A percentile compares a stretch with the other conserved stretches of the same genome.
These are phyloP conservation scores for Erodium moschatum DNA, from an alignment of 441 rosid genomes.

Conservation along the genomic window DNA sequence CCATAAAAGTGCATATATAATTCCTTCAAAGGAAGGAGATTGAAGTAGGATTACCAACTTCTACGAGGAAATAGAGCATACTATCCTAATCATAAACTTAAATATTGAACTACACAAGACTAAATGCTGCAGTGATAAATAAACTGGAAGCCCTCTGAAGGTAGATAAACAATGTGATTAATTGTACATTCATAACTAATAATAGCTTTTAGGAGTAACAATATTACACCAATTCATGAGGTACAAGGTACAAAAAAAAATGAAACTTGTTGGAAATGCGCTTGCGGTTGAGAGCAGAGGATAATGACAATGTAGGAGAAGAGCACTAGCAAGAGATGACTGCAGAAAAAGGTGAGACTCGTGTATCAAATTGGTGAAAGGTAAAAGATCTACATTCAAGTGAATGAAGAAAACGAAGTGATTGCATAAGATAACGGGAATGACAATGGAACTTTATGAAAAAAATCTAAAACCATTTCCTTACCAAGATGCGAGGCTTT, in stretches of 20 bases:
- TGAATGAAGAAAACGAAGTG: neutral
- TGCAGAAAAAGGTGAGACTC: too few species aligned
- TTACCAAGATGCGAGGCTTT: slow-evolving; percentile 29
- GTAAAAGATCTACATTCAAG: neutral
- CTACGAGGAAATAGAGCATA: neutral
- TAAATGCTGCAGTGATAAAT: neutral
- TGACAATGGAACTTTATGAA: neutral
- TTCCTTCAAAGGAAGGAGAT: too few species aligned
- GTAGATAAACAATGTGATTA: neutral
- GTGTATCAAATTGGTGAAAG: neutral
- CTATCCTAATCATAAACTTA: neutral
- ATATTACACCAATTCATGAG: neutral
- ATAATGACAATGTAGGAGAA: too few species aligned
- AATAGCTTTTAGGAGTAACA: neutral
- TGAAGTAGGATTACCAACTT: neutral
- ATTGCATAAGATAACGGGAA: neutral
- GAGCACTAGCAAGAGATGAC: too few species aligned
- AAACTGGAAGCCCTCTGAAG: neutral
- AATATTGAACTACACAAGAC: neutral
- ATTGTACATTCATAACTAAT: neutral
- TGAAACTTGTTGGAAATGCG: neutral
- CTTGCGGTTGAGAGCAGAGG: neutral
- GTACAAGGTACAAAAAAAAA: neutral
- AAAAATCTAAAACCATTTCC: neutral
- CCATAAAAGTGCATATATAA: neutral